Evolutionary conservation across 176 grass and related monocot genomes (phyloP).

Genomic region (Rhipidocladum racemiflorum): DNA sequence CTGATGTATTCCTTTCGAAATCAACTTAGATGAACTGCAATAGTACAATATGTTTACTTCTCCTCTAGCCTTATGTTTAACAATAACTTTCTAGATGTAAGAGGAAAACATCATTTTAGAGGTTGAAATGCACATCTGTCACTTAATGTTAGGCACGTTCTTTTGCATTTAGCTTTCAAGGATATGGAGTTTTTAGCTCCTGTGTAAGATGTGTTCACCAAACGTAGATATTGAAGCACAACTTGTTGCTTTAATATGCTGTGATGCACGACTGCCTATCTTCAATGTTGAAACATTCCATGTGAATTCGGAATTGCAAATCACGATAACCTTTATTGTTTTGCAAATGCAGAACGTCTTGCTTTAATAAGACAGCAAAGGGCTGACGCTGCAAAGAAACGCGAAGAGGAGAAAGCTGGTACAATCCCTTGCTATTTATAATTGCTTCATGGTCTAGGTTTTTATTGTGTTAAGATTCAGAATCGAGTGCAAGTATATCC

Average conservation of each 20-base stretch:
- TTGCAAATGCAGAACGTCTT: conserved; percentile 78
- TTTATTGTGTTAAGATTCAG: not conserved
- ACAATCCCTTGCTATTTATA: conserved; percentile 1
- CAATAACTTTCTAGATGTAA: no score
- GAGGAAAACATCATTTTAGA: no score
- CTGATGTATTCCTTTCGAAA: no score
- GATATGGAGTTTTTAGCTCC: not conserved
- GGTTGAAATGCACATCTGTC: not conserved
- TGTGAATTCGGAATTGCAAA: not conserved
- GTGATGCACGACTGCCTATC: not conserved
- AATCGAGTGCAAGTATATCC: not conserved
- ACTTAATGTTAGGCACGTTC: not conserved
- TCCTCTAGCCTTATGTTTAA: no score
- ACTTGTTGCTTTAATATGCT: not conserved
- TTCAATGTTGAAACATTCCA: conserved; percentile 15
- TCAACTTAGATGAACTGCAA: no score
- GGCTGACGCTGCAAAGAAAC: conserved; percentile 93
- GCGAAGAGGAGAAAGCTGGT: conserved; percentile 97
- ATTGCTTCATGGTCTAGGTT: not conserved
- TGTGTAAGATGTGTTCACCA: not conserved
- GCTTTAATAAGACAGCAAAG: conserved; percentile 94
- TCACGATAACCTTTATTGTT: not conserved
- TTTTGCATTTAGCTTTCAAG: not conserved
- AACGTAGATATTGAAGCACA: not conserved
- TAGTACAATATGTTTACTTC: no score